Base-by-base conservation (phyloP, 2,329 filamentous ascomycete species). In the Aspergillus proliferans region DNA sequence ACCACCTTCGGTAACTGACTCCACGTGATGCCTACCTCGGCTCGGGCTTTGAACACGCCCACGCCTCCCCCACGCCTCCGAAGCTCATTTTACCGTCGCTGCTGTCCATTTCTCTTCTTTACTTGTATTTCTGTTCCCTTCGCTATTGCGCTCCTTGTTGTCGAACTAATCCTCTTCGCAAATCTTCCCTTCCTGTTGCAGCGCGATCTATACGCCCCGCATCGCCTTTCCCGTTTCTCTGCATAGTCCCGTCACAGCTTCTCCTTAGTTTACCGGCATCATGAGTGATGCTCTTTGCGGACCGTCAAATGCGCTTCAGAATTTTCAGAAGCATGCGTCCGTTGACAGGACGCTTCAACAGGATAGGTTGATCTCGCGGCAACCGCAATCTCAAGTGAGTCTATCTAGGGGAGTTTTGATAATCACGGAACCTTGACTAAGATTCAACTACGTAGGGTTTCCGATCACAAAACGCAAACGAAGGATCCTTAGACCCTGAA, bases 291-390 rank as follows among this genome's bases (percentile, higher is more conserved):
- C 79, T 58, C 73, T 87, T 48, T 91, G 87, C 65, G 86, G 87
- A 51, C 85, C 86, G 15, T 87, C 86, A 10, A 89, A 87, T 68
- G 79, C 85, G 54, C 79, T 88, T 46, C 86, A 88, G 68, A 84
- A 80, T 61, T 82, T 90, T 64, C 80, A 85, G 60, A 83, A 85
- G 59, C 86, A 89, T 66, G 73, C 81, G 9, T 77, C 84, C 44
- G 77, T 81, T 53, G 85, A 90, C 64, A 77, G 84, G 47, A 83
- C 83, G 8, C 74, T 86, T 44, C 86, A 90, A 63, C 87, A 88
- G 66, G 87, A 90, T 68, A 83, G 85, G 46, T 61, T 87, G 43
- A 68, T 76, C 33, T 71, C 76, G 8, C 76, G 78, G 51, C 74
- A 78, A 47, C 71, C 77, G 46, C 74, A 78, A 41, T 68, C 74